Conservation (phyloP, 2,329 filamentous ascomycete genomes). For the Neocucurbitaria cava region DNA sequence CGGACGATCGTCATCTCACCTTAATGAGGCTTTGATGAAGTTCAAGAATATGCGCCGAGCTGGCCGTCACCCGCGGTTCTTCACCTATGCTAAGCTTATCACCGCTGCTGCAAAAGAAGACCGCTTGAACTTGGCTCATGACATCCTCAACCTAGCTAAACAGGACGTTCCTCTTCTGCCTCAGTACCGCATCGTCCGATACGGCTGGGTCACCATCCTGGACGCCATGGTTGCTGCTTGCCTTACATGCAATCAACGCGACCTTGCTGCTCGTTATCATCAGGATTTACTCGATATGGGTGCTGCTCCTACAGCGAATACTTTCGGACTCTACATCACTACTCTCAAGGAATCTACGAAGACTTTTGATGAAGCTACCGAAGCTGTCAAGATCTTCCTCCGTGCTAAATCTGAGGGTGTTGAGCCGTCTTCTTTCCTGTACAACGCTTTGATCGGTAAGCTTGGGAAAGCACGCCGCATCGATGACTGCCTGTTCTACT, state of each 20-base stretch:
- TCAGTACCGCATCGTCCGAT: conserved; percentile 86
- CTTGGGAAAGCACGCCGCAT: conserved; percentile 97
- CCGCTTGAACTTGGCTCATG: conserved; percentile 80
- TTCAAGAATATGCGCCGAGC: conserved; percentile 93
- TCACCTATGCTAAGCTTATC: conserved; percentile 96
- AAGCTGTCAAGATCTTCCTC: conserved; percentile 97
- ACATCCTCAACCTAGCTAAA: conserved; percentile 88
- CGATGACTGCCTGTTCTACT: conserved; percentile 97
- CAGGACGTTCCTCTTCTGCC: conserved; percentile 84
- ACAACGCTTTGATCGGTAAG: conserved; percentile 98
- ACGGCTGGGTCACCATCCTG: conserved; percentile 95
- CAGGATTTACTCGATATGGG: conserved; percentile 91
- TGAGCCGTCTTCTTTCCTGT: conserved; percentile 94
- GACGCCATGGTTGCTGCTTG: conserved; percentile 97
- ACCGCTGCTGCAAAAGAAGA: conserved; percentile 84
- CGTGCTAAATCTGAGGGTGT: conserved; percentile 93
- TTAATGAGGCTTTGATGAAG: conserved; percentile 81
- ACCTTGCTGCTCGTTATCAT: conserved; percentile 84
- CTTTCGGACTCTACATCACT: conserved; percentile 98
- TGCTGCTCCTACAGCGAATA: conserved; percentile 92
- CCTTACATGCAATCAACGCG: conserved; percentile 80
- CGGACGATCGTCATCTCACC: conserved; percentile 73
- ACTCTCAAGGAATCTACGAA: conserved; percentile 96
- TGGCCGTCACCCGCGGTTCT: conserved; percentile 91
- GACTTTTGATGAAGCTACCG: conserved; percentile 96